Conservation (phyloP, 345 rosid species). For the Ricinus communis region DNA sequence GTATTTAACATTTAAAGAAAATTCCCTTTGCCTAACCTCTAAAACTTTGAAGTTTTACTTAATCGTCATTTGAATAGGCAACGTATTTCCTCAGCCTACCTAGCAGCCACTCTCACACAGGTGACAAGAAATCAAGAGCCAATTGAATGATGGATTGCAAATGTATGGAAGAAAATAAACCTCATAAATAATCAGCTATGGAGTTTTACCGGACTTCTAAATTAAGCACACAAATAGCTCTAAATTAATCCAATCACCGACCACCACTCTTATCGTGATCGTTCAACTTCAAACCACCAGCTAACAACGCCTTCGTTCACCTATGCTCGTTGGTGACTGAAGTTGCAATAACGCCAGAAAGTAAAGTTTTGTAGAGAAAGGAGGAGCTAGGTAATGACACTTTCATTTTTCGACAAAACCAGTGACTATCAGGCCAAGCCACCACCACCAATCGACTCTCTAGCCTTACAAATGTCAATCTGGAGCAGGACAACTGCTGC, state of each 20-base stretch:
- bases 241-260: background rate
- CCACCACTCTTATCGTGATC: no score
- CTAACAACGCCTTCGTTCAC: no score
- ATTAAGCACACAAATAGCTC: background rate
- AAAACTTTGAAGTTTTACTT: conserved; percentile 76
- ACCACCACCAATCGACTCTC: no score
- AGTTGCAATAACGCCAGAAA: no score
- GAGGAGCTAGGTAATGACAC: no score
- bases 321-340: no score
- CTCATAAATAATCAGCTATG: background rate
- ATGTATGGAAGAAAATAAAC: conserved; percentile 4
- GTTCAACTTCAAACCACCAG: no score
- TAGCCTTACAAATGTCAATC: no score
- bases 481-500: no score
- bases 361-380: no score
- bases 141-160: conserved; percentile 85
- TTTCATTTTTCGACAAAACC: no score
- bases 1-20: conserved; percentile 21
- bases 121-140: conserved; percentile 88
- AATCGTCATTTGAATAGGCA: conserved; percentile 84
- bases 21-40: conserved; percentile 56
- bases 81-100: conserved; percentile 76
- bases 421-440: no score
- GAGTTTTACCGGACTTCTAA: background rate
- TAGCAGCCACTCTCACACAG: conserved; percentile 78